These are phyloP conservation scores for Prunus mira DNA, from an alignment of 306 rosid genomes.

Conservation along the genomic window DNA sequence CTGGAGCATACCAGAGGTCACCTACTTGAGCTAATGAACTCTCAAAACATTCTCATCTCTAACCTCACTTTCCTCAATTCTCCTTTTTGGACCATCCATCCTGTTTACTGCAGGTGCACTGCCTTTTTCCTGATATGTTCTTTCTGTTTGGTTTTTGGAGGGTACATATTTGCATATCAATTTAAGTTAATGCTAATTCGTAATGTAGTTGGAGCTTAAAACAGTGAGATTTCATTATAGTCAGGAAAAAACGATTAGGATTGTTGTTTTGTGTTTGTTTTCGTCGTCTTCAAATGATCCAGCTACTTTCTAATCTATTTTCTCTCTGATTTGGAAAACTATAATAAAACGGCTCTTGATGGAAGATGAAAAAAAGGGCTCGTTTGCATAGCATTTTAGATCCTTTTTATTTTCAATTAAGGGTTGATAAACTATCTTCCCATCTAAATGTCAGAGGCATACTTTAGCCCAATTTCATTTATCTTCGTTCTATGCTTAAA, in stretches of 20 bases:
- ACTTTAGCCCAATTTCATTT: not conserved
- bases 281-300: not conserved
- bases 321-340: not conserved
- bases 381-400: not conserved
- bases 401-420: not conserved
- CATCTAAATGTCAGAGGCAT: not conserved
- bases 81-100: conserved; percentile 98
- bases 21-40: conserved; percentile 81
- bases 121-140: not conserved
- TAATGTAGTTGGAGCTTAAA: not conserved
- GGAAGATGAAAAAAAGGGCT: not conserved
- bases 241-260: not conserved
- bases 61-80: conserved; percentile 89
- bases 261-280: not conserved
- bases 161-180: not conserved
- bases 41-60: conserved; percentile 66
- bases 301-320: not conserved
- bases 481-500: not conserved
- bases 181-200: not conserved
- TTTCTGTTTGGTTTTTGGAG: not conserved
- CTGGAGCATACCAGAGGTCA: conserved; percentile 87
- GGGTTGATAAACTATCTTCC: not conserved
- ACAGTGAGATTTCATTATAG: not conserved
- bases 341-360: not conserved
- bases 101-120: conserved; percentile 84